These are phyloP conservation scores for Hydnum rufescens DNA, from an alignment of 768 basidiomycete genomes.

Conservation along the genomic window DNA sequence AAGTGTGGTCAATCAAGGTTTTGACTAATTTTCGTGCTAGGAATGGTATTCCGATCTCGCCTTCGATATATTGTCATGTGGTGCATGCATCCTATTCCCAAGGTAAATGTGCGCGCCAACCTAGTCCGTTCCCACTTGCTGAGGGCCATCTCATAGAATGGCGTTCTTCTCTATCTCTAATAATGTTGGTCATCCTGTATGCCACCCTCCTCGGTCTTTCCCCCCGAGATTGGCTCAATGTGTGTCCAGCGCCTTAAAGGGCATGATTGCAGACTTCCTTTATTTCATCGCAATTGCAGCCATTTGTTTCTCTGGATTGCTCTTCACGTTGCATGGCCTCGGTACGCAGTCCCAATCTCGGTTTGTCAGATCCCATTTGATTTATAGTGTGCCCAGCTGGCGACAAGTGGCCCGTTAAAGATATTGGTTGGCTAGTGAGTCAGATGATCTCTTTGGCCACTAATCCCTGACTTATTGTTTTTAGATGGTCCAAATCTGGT, in stretches of 20 bases:
- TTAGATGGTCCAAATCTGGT: slow-evolving; percentile 61
- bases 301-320: slow-evolving; percentile 41
- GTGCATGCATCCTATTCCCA: slow-evolving; percentile 71
- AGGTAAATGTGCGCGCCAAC: slow-evolving; percentile 25
- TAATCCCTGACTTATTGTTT: not conserved
- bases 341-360: slow-evolving; percentile 16
- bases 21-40: not conserved
- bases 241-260: slow-evolving; percentile 42
- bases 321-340: slow-evolving; percentile 34
- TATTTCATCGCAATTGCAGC: slow-evolving; percentile 8
- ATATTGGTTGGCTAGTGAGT: slow-evolving; percentile 49
- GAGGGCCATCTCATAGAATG: slow-evolving; percentile 22
- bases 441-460: not conserved
- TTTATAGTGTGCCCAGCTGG: slow-evolving; percentile 13
- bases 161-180: slow-evolving; percentile 68
- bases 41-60: slow-evolving; percentile 32
- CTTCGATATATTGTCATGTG: slow-evolving; percentile 71
- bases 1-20: not conserved
- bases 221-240: not conserved
- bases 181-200: slow-evolving; percentile 59
- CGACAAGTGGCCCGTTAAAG: slow-evolving; percentile 23
- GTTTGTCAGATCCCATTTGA: not conserved
- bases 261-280: slow-evolving; percentile 37
- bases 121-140: not conserved
- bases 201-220: slow-evolving; percentile 13